Conservation (phyloP, 129 eudicot species). For the Apium graveolens region DNA sequence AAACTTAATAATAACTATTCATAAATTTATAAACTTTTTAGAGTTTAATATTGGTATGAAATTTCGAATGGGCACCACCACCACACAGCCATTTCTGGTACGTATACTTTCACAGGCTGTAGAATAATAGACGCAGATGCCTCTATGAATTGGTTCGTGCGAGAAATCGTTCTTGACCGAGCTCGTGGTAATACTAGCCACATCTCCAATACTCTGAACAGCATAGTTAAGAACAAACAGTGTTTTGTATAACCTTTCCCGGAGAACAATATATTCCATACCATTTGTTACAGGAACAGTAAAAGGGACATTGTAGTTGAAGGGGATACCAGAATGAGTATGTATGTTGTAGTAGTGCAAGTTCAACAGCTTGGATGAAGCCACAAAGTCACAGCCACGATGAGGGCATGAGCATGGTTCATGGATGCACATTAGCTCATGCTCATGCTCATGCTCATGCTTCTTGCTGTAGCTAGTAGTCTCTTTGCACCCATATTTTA, state of each 20-base stretch:
- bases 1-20: too few species aligned
- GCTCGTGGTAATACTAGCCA: constrained; percentile 36
- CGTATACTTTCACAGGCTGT: too few species aligned
- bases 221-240: constrained; percentile 43
- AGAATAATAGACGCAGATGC: too few species aligned
- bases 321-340: constrained; percentile 25
- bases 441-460: constrained; percentile 34
- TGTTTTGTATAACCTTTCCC: constrained; percentile 29
- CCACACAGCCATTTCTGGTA: too few species aligned
- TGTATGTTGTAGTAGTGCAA: constrained; percentile 42
- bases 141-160: too few species aligned
- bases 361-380: constrained; percentile 30
- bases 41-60: too few species aligned
- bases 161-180: constrained; percentile 16
- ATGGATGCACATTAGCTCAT: background rate
- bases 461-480: constrained; percentile 33
- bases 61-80: too few species aligned
- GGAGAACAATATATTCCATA: constrained; percentile 39
- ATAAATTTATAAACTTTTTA: too few species aligned
- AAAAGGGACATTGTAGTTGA: constrained; percentile 31
- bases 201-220: constrained; percentile 23
- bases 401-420: constrained; percentile 60
- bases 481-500: constrained; percentile 46
- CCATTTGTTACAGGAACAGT: constrained; percentile 20
- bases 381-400: constrained; percentile 31